Evolutionary conservation across 1,284 basidiomycete genomes (phyloP).

Genomic region (Pseudozyma thailandica): DNA sequence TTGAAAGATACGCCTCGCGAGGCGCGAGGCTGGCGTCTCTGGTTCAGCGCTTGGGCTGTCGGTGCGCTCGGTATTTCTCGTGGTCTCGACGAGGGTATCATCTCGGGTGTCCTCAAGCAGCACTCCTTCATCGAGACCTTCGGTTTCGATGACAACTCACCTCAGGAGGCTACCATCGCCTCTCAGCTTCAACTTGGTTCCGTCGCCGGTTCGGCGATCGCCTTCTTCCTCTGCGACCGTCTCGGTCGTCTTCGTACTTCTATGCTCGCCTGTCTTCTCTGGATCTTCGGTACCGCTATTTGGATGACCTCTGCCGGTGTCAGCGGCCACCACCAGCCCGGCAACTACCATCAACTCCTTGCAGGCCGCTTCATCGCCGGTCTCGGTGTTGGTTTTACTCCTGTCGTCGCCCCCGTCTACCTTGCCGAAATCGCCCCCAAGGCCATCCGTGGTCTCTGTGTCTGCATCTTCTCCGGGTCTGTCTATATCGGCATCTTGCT

Average conservation of each 20-base stretch:
- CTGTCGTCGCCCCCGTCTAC: conserved; percentile 50
- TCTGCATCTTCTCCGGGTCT: conserved; percentile 41
- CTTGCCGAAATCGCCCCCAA: conserved; percentile 51
- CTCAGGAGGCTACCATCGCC: conserved; percentile 45
- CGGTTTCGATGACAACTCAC: conserved; percentile 43
- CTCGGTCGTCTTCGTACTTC: conserved; percentile 47
- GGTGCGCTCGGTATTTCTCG: conserved; percentile 48
- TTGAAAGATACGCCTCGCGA: conserved; percentile 43
- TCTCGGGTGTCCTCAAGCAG: conserved; percentile 43
- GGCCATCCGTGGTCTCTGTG: conserved; percentile 44
- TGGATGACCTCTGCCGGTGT: conserved; percentile 52
- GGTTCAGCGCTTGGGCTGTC: conserved; percentile 44
- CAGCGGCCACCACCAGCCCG: conserved; percentile 25
- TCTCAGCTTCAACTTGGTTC: conserved; percentile 53
- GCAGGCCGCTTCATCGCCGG: conserved; percentile 55
- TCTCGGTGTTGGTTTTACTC: conserved; percentile 51
- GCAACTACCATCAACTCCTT: conserved; percentile 48
- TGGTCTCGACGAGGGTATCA: conserved; percentile 57
- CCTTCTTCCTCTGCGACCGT: conserved; percentile 53
- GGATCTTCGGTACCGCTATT: conserved; percentile 53
- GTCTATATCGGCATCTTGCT: conserved; percentile 49
- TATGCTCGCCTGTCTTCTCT: conserved; percentile 51
- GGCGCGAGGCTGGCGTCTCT: conserved; percentile 43
- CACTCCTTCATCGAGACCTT: conserved; percentile 44
- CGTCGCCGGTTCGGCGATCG: conserved; percentile 51